Conservation (phyloP, 78 protist species). For the Protostelium mycophagum region DNA sequence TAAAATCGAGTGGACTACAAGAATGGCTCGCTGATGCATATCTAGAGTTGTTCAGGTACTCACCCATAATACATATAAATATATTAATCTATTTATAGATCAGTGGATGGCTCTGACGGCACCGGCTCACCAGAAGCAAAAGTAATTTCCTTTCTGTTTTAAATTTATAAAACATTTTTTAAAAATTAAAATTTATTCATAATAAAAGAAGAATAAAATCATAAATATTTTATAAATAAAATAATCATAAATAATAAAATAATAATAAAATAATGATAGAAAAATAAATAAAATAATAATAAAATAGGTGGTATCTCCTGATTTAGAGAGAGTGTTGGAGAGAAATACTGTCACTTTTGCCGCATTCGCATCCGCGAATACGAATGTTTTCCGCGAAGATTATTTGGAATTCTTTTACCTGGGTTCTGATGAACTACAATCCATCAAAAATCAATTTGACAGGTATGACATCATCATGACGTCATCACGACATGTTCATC, state of each 20-base stretch:
- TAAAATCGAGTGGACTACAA: background rate
- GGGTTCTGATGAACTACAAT: background rate
- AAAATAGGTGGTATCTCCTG: background rate
- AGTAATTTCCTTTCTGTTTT: background rate
- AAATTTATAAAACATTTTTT: too few relatives aligned
- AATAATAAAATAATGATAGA: too few relatives aligned
- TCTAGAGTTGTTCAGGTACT: background rate
- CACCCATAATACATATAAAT: background rate
- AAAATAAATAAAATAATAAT: too few relatives aligned
- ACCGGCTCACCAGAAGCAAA: background rate
- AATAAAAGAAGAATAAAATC: too few relatives aligned
- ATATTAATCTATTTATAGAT: background rate
- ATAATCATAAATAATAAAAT: too few relatives aligned
- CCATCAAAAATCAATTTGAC: background rate
- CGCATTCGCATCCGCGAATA: background rate
- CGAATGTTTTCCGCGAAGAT: background rate
- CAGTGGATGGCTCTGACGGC: background rate
- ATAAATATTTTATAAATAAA: too few relatives aligned
- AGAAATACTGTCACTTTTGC: background rate
- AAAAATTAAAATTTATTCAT: too few relatives aligned
- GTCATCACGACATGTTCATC: too few relatives aligned
- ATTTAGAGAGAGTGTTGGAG: background rate
- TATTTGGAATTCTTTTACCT: background rate
- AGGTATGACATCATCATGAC: background rate
- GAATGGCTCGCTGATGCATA: background rate